Base-by-base conservation (phyloP, 208 protist species). In the Acanthamoeba sp. region DNA sequence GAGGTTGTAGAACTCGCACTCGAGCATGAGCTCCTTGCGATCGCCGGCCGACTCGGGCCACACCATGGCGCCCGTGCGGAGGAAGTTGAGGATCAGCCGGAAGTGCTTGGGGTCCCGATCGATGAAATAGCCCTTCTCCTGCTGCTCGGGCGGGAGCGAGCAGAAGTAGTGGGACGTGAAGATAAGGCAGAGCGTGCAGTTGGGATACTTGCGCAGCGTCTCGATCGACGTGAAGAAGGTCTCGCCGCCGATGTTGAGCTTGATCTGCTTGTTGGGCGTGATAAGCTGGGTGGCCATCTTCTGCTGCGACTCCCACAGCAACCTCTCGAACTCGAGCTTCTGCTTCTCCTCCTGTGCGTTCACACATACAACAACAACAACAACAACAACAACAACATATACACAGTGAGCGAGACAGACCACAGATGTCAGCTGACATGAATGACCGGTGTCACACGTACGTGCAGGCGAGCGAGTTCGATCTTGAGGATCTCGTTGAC, bases 1-100 rank as follows among this genome's bases (percentile, higher is more conserved):
- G 14, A 91, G 34, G 84, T 71, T 71, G 42, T 91, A 91, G 42
- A 91, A 91, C 84, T 91, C n/a, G 59, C 84, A 91, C 84, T 91
- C 84, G 59, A 91, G 84, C 84, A 71, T 73, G 38, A 91, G 84
- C 59, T 91, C 55, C 34, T 71, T 64, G 32, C 84, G 84, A 22
- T 91, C 55, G 34, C 36, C 22, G 84, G 84, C 57, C 22, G 84
- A 66, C 22, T 71, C 55, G 32, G 84, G 84, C 84, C 84, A 91
- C 59, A 91, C 84, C 84, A 91, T 64, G 55, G 59, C 84, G 32
- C 84, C 84, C 50, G 55, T 91, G 16, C 84, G 50, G 20, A 91
- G 57, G 59, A 91, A 91, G 84, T 91, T 91, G 55, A 91, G 59
- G 24, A 91, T 71, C 34, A 71, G 59, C 14, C 55, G 59, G 84